These are phyloP conservation scores for Rhodotorula diobovata DNA, from an alignment of 768 basidiomycete species.

Conservation along the genomic window DNA sequence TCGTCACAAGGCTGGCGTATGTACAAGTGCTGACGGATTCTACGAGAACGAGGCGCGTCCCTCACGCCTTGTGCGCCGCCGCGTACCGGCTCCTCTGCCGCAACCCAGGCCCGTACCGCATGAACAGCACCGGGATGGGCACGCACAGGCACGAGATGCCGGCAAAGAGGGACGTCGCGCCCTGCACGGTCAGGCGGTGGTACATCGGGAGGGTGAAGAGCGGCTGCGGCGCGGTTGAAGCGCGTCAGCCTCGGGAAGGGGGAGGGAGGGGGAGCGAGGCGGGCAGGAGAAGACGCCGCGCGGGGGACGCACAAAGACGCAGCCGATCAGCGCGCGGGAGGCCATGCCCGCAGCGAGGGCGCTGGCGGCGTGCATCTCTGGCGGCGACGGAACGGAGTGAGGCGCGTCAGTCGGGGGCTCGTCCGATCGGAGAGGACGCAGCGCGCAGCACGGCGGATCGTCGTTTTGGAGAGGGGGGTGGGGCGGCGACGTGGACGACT, in stretches of 20 bases:
- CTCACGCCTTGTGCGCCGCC: background rate
- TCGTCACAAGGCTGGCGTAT: too few relatives aligned
- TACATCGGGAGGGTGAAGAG: slow-evolving; percentile 37
- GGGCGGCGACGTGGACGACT: background rate
- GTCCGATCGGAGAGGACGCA: too few relatives aligned
- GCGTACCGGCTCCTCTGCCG: background rate
- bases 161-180: slow-evolving; percentile 33
- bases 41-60: too few relatives aligned
- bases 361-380: slow-evolving; percentile 28
- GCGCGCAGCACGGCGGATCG: background rate
- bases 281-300: too few relatives aligned
- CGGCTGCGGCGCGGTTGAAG: background rate
- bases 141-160: slow-evolving; percentile 28
- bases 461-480: too few relatives aligned
- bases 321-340: slow-evolving; percentile 24
- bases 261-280: background rate
- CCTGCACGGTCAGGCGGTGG: slow-evolving; percentile 21
- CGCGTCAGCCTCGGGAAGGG: background rate
- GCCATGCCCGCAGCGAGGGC: slow-evolving; percentile 38
- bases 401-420: background rate
- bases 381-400: background rate
- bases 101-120: background rate
- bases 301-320: slow-evolving; percentile 19
- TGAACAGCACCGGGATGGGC: slow-evolving; percentile 34
- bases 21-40: too few relatives aligned